A percentile compares a stretch with the other conserved stretches of the same genome.
Conservation (phyloP, 1,284 basidiomycete species). For the Papiliotrema nemorosa region DNA sequence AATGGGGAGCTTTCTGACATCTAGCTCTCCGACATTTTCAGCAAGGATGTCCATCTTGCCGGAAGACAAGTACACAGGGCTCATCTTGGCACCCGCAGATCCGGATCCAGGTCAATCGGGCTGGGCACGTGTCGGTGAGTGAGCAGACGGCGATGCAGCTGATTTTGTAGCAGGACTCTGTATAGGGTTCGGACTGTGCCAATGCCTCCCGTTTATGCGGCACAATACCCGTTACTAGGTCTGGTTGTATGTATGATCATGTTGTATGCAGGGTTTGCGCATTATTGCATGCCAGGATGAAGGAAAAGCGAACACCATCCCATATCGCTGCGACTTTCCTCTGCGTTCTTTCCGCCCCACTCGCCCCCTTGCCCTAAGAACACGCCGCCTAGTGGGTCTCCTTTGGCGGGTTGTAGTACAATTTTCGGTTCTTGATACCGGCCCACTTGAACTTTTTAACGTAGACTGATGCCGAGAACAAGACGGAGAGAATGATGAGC, state of each 20-base stretch:
- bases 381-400: constrained; percentile 1
- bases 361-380: neutral
- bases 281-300: neutral
- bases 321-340: neutral
- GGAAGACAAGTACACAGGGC: no score
- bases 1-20: no score
- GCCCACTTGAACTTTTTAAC: constrained; percentile 96
- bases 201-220: constrained; percentile 17
- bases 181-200: constrained; percentile 15
- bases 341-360: neutral
- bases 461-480: constrained; percentile 78
- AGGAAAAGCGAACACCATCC: neutral
- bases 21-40: no score
- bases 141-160: neutral
- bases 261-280: neutral
- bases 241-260: no score
- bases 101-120: no score
- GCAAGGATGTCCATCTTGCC: no score
- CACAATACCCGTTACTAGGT: constrained; percentile 11
- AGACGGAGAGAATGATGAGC: constrained; percentile 78
- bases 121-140: no score
- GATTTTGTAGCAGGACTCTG: constrained; percentile 12
- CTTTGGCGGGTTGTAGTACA: constrained; percentile 56
- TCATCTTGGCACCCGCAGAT: no score
- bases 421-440: constrained; percentile 86